A percentile compares a stretch with the other conserved stretches of the same genome.
Conservation (phyloP, 306 rosid species). For the Potentilla sterilis region DNA sequence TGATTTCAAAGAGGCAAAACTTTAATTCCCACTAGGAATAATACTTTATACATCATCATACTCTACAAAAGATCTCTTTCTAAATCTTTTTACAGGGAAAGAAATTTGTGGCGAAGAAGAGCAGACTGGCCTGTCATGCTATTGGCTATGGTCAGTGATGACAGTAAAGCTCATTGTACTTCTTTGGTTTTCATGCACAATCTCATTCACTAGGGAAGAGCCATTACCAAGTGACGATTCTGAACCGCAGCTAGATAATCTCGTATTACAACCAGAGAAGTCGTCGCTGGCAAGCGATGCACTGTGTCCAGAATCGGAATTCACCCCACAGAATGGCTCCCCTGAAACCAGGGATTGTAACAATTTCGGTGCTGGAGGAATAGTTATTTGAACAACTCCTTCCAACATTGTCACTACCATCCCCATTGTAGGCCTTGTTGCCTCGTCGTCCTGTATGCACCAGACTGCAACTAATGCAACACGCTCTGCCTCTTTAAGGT, state of each 20-base stretch:
- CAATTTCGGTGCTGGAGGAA: constrained; percentile 74
- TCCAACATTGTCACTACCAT: constrained; percentile 83
- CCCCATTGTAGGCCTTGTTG: constrained; percentile 67
- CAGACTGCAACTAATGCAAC: constrained; percentile 74
- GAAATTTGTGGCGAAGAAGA: not conserved
- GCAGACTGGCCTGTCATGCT: constrained; percentile 26
- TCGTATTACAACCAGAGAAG: constrained; percentile 39
- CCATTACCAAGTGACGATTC: constrained; percentile 46
- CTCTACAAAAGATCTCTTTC: constrained; percentile 7
- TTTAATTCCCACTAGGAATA: not conserved
- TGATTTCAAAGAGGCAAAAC: constrained; percentile 4
- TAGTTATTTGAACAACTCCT: constrained; percentile 56
- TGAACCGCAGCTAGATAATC: constrained; percentile 47
- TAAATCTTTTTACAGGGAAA: constrained; percentile 5
- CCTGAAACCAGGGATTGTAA: constrained; percentile 79
- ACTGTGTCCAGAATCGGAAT: constrained; percentile 39
- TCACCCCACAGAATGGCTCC: constrained; percentile 63
- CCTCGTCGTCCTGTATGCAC: constrained; percentile 91
- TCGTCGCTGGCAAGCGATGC: constrained; percentile 31
- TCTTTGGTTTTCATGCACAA: constrained; percentile 34
- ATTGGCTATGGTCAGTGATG: constrained; percentile 17
- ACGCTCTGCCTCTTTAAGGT: constrained; percentile 56
- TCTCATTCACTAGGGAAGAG: constrained; percentile 41
- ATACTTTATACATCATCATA: not conserved
- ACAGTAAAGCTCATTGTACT: constrained; percentile 18